Evolutionary conservation across 495 filamentous ascomycete species (phyloP).

Genomic region (Gamarada debralockiae): DNA sequence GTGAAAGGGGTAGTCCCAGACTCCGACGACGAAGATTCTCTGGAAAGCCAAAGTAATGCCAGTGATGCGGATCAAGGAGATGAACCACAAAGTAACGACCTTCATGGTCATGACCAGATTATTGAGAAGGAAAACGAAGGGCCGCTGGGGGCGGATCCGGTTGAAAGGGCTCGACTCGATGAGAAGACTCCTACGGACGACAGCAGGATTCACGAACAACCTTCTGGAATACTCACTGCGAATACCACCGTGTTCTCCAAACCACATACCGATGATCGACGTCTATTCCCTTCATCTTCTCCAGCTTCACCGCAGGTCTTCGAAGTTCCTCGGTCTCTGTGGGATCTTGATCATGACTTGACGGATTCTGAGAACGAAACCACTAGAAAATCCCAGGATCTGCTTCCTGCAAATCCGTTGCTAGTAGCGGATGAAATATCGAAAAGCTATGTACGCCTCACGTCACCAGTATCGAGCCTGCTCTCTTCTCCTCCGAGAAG

Average conservation of each 20-base stretch:
- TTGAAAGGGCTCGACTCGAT: background rate
- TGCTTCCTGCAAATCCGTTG: background rate
- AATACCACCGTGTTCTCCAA: background rate
- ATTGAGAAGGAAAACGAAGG: background rate
- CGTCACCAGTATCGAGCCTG: slow-evolving; percentile 17
- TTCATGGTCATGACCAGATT: background rate
- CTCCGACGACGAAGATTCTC: slow-evolving; percentile 50
- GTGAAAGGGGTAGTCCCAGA: slow-evolving; percentile 54
- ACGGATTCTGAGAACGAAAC: background rate
- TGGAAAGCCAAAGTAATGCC: slow-evolving; percentile 16
- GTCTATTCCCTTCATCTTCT: background rate
- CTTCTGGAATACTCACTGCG: background rate
- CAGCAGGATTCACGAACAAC: background rate
- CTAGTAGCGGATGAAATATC: slow-evolving; percentile 20
- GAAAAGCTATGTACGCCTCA: slow-evolving; percentile 20
- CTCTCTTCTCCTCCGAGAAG: slow-evolving; percentile 12
- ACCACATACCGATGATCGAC: background rate
- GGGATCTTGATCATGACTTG: slow-evolving; percentile 2
- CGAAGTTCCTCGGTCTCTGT: slow-evolving; percentile 7
- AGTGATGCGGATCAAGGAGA: background rate
- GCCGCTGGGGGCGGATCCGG: background rate
- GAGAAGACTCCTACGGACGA: background rate
- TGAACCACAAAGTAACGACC: slow-evolving; percentile 1
- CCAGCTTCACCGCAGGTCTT: slow-evolving; percentile 6
- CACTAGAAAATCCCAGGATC: background rate